Percentiles rank a stretch among this genome's conserved stretches.
These are phyloP conservation scores for Reticulomyxa filosa DNA, from an alignment of 78 protist species.

Conservation along the genomic window DNA sequence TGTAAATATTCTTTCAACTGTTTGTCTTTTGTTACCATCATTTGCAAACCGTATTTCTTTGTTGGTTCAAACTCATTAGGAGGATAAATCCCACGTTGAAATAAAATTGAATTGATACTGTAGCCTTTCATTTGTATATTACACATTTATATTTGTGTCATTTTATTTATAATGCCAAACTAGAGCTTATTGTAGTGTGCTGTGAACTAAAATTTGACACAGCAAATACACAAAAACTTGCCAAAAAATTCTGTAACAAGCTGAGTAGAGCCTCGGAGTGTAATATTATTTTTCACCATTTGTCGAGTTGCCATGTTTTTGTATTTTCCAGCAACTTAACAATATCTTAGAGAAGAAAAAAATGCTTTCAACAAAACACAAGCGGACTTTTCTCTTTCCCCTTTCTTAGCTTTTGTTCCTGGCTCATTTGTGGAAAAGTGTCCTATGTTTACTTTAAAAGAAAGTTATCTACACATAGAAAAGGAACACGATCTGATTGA, in stretches of 20 bases:
- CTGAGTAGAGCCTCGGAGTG: slow-evolving; percentile 72
- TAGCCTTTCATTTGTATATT: slow-evolving; percentile 3
- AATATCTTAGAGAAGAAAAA: no score
- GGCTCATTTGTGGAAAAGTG: no score
- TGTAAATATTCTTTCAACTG: slow-evolving; percentile 55
- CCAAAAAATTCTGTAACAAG: slow-evolving; percentile 88
- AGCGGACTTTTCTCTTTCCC: no score
- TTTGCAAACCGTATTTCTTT: slow-evolving; percentile 63
- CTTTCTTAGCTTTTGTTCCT: no score
- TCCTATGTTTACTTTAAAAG: no score
- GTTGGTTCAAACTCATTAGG: slow-evolving; percentile 60
- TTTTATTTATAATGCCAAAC: neutral
- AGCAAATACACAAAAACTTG: neutral
- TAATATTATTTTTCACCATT: slow-evolving; percentile 33
- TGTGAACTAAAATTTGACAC: neutral
- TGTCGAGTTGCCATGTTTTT: slow-evolving; percentile 8
- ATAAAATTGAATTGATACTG: slow-evolving; percentile 26
- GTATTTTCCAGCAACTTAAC: no score
- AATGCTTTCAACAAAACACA: no score
- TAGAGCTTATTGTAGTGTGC: neutral
- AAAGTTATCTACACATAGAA: no score
- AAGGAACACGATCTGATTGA: no score
- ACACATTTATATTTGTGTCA: neutral
- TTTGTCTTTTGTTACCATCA: slow-evolving; percentile 61
- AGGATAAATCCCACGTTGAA: slow-evolving; percentile 86